These are phyloP conservation scores for Phytophthora macrochlamydospora DNA, from an alignment of 352 stramenopile species.

Conservation along the genomic window DNA sequence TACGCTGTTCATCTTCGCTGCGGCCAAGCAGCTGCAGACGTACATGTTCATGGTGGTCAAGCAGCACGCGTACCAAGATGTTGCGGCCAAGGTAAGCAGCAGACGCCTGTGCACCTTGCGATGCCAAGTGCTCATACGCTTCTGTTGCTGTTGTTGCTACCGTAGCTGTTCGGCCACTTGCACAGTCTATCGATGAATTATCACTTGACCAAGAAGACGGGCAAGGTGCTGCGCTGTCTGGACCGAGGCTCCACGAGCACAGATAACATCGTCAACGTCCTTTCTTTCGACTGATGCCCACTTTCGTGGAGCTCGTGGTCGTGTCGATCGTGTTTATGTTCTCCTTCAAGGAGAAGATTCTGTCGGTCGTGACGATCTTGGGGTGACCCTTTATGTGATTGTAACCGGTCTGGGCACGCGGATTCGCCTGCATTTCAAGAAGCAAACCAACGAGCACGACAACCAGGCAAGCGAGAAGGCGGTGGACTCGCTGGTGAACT, in stretches of 20 bases:
- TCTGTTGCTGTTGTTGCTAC: not conserved
- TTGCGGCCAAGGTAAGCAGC: conserved; percentile 81
- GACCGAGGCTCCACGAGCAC: conserved; percentile 87
- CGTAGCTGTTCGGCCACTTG: conserved; percentile 92
- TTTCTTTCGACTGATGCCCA: conserved; percentile 97
- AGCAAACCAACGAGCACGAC: conserved; percentile 93
- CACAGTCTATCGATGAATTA: conserved; percentile 97
- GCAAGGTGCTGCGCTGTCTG: conserved; percentile 93
- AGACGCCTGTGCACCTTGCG: not conserved
- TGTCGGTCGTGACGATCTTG: conserved; percentile 89
- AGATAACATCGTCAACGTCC: conserved; percentile 95
- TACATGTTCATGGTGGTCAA: conserved; percentile 95
- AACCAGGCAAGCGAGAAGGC: conserved; percentile 96
- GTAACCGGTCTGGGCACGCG: conserved; percentile 87
- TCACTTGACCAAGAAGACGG: conserved; percentile 97
- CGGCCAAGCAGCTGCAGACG: conserved; percentile 94
- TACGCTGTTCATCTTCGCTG: conserved; percentile 69
- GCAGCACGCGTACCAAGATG: conserved; percentile 96
- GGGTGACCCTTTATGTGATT: conserved; percentile 93
- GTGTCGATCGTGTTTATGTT: conserved; percentile 89
- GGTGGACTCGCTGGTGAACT: conserved; percentile 97
- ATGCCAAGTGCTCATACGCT: not conserved
- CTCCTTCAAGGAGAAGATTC: conserved; percentile 92
- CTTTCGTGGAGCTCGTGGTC: conserved; percentile 94
- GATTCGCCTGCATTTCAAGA: conserved; percentile 89